Evolutionary conservation across 176 grass and related monocot species (phyloP).

Genomic region (Carex parvula): DNA sequence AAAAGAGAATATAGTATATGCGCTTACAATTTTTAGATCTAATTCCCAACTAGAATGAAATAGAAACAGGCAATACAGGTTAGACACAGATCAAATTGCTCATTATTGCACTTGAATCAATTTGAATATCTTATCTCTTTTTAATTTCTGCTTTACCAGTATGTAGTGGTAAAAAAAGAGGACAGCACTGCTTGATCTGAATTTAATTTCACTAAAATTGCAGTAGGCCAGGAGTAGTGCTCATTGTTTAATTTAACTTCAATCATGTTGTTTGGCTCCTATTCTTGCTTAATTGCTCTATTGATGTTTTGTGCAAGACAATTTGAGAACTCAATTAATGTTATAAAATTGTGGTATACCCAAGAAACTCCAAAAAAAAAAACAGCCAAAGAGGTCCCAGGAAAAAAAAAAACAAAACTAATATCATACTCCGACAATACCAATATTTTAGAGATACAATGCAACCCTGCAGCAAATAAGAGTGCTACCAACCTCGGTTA

Average conservation of each 20-base stretch:
- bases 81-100: not conserved
- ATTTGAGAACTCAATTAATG: not conserved
- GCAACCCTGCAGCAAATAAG: not conserved
- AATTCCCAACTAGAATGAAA: not conserved
- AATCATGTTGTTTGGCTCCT: not conserved
- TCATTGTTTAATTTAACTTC: not conserved
- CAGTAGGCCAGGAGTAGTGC: not conserved
- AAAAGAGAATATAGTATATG: not conserved
- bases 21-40: not conserved
- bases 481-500: constrained; percentile 59
- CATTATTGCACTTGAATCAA: too few species aligned
- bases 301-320: not conserved
- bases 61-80: not conserved
- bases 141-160: not conserved
- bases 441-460: not conserved
- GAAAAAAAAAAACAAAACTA: not conserved
- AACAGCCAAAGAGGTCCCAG: constrained; percentile 11
- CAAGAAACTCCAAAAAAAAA: not conserved
- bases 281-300: not conserved
- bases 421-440: not conserved
- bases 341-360: not conserved
- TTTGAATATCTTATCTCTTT: too few species aligned
- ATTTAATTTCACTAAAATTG: not conserved
- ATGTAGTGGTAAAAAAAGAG: not conserved
- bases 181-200: not conserved